Evolutionary conservation across 352 stramenopile species (phyloP), one percentile per base, ranked within the genome.

Genomic region (Globisporangium barbulae): DNA sequence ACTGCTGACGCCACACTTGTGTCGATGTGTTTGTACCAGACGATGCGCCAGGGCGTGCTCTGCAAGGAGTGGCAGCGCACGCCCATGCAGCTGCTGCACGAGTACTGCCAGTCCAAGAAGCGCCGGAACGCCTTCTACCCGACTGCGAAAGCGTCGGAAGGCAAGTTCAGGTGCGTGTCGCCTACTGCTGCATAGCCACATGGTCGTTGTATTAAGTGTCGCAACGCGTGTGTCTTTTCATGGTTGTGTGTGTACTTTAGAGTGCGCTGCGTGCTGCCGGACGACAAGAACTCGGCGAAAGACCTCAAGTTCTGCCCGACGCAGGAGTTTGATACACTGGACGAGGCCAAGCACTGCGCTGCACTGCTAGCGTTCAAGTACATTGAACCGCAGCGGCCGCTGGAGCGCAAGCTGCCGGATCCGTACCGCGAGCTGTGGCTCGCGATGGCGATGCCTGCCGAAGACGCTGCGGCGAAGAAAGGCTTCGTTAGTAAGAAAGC

Each of bases 341-440:
- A 96, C 56, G 91, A 98, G 53, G 96, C 97, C 28, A 97, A 97
- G 64, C 91, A 98, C 75, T 94, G 86, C 56, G 85, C 82, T 5
- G 94, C 94, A 19, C 76, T 99, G 42, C 74, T 99, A 37, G 97
- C 95, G 48, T 75, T 99, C 22, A 78, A 97, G 44, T 86, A 98
- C 67, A 64, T 99, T n/a, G 94, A 98, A 60, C 91, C 91, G 5
- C 81, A 82, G 13, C 79, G 97, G 0, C 97, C 97, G 1, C 84
- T 98, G 52, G 97, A 99, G 73, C 76, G 96, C 41, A 98, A 98
- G 61, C 78, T 99, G 13, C 97, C 97, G 6, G 97, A 99, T 63
- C 97, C 96, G 13, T 99, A 98, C 75, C 79, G 88, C 22, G 88
- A 90, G 15, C 88, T 98, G n/a, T 99, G 96, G 93, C 73, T 95